Evolutionary conservation across 805 yeast species (phyloP), one percentile per base, ranked within the genome.

Genomic region (Debaryomyces prosopidis): DNA sequence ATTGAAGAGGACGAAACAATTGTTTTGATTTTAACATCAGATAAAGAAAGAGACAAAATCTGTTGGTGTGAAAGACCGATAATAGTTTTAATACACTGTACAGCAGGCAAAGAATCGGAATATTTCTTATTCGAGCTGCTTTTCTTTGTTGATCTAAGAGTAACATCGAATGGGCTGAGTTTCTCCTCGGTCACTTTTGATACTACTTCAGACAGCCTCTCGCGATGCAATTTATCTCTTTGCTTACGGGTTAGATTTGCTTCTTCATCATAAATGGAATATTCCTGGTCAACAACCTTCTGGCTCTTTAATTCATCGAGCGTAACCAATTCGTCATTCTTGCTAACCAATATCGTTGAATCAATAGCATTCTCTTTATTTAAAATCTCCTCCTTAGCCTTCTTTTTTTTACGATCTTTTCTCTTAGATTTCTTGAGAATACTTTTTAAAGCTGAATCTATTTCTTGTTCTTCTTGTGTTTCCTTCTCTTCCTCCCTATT

Each of bases 1-100:
- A 57, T 51, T 35, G 53, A 57, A 10, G 69, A 59, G 46, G 68
- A 63, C n/a, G 64, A 54, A 10, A 61, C 52, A 32, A 70, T 63
- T 23, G 68, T 63, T 46, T 70, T 70, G 37, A 67, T 49, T 48
- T 69, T 69, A 36, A 70, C 71, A 55, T 70, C 75, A n/a, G 60
- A 53, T 17, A 54, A 47, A 20, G 57, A 62, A 36, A 66, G 55
- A 26, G 57, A 58, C 40, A 65, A 54, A 19, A 69, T 66, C 46
- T 69, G 74, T 39, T 58, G 53, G 44, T 65, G 68, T 2, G 65
- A 57, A 30, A 69, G 55, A 2, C 76, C 76, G 42, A 67, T 63
- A 30, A 70, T 68, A 4, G 73, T 68, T 38, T 65, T 65, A 35
- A 57, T 60, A 3, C 73, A 68, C 19, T 46, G 58, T 20, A 69